Evolutionary conservation across 768 basidiomycete species (phyloP).

Genomic region (Chalciporus chontae): DNA sequence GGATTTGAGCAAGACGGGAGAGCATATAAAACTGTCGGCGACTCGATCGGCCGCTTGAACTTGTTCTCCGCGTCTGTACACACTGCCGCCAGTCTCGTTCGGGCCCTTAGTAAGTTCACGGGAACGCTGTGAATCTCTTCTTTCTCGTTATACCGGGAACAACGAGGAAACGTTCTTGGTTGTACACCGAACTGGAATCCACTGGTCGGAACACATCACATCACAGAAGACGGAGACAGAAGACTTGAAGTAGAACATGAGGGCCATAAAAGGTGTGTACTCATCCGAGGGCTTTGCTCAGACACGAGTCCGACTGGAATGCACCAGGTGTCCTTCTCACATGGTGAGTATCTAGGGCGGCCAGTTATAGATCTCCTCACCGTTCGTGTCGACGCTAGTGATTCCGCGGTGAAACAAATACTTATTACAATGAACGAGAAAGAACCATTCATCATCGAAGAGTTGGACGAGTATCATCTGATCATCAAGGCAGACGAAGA

Average conservation of each 20-base stretch:
- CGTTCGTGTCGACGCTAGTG: slow-evolving; percentile 42
- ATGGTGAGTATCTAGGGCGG: slow-evolving; percentile 42
- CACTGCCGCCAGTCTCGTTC: slow-evolving; percentile 6
- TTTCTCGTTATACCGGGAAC: slow-evolving; percentile 18
- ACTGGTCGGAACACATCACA: not conserved
- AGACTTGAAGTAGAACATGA: slow-evolving; percentile 37
- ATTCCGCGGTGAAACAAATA: slow-evolving; percentile 88
- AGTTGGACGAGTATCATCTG: slow-evolving; percentile 79
- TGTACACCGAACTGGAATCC: not conserved
- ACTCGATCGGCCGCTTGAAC: not conserved
- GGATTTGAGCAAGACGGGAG: slow-evolving; percentile 2
- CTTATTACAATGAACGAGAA: slow-evolving; percentile 79
- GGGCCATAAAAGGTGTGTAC: slow-evolving; percentile 57
- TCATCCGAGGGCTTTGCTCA: slow-evolving; percentile 4
- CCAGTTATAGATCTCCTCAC: not conserved
- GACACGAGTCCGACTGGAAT: slow-evolving; percentile 1
- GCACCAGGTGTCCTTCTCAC: slow-evolving; percentile 59
- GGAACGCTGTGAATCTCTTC: slow-evolving; percentile 8
- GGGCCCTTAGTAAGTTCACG: not conserved
- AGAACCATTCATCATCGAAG: slow-evolving; percentile 79
- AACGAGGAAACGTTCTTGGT: not conserved
- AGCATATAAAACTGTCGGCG: slow-evolving; percentile 1
- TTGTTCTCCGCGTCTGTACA: not conserved
- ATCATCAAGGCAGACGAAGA: slow-evolving; percentile 83
- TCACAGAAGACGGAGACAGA: not conserved